Conservation (phyloP, 257 asterid species). For the Nicotiana obtusifolia region DNA sequence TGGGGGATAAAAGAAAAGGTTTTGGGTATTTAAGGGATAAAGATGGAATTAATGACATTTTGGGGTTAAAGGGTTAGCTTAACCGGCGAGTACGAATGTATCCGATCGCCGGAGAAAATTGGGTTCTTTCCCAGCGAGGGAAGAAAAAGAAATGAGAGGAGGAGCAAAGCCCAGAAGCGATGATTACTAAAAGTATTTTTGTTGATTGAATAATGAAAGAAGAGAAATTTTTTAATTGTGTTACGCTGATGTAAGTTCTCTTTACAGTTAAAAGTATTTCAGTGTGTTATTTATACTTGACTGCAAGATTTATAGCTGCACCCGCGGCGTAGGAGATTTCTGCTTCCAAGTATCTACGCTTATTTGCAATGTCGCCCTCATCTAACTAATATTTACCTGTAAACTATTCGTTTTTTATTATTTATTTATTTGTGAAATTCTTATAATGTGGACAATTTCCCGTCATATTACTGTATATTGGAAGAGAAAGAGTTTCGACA, state of each 20-base stretch:
- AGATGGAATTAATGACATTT: conserved; percentile 24
- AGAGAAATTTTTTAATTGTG: neutral
- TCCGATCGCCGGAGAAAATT: conserved; percentile 13
- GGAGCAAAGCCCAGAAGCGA: conserved; percentile 14
- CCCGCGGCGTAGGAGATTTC: neutral
- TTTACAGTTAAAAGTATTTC: neutral
- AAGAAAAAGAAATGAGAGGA: conserved; percentile 9
- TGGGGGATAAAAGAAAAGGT: conserved; percentile 12
- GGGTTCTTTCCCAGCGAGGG: conserved; percentile 13
- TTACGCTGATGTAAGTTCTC: neutral
- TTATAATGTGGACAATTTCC: neutral
- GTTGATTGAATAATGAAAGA: no score
- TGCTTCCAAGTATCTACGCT: neutral
- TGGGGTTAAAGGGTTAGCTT: neutral
- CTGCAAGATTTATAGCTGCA: neutral
- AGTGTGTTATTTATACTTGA: neutral
- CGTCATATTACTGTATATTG: neutral
- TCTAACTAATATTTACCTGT: neutral
- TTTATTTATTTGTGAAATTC: neutral
- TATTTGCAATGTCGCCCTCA: neutral
- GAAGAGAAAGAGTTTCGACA: no score
- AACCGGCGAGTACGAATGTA: neutral
- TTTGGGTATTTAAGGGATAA: conserved; percentile 11
- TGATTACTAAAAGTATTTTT: neutral
- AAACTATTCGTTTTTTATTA: neutral